Evolutionary conservation across 1,284 basidiomycete species (phyloP), one percentile per base, ranked within the genome.

Genomic region (Cystobasidium slooffiae): DNA sequence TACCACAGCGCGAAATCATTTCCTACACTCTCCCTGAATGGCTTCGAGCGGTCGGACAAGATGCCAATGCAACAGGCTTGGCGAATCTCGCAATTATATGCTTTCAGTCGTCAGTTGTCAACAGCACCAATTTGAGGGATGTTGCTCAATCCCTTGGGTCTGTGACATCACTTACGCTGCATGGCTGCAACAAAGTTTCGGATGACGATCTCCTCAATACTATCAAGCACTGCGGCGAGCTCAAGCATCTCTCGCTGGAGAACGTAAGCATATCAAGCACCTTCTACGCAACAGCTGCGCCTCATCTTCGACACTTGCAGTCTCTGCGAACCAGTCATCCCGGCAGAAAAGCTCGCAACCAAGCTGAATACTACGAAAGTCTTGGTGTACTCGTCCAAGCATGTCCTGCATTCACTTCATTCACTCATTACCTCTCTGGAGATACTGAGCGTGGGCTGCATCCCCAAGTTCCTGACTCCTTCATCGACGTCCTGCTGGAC

Each of bases 371-470:
- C 31, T 72, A 72, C 22, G 14, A 61, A 20, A 62, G 69, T 22
- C 69, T 72, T n/a, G 12, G 24, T 8, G 24, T 31, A 12, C 39
- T 72, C 9, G 24, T 64, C 14, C 16, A 55, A 24, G 12, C 31
- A 43, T 72, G 69, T 46, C 44, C 47, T 2, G 9, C 53, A 10
- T 72, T 72, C 20, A 14, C 41, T 10, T 64, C 69, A 1, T 65
- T 72, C 37, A 72, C 69, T 20, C 69, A 72, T 24, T 72, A 72
- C 24, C 52, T 72, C 16, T 72, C 69, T 18, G 69, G 69, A 7
- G 69, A 72, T 41, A 58, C 62, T 5, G 61, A 52, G 31, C 3
- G 69, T 14, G 69, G 69, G 3, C 10, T 52, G 18, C 69, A 72
- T 56, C 59, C 69, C 12, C 24, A 49, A 56, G 69, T 72, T n/a